These are phyloP conservation scores for Kodamaea kakaduensis DNA, from an alignment of 805 yeast species.

Conservation along the genomic window DNA sequence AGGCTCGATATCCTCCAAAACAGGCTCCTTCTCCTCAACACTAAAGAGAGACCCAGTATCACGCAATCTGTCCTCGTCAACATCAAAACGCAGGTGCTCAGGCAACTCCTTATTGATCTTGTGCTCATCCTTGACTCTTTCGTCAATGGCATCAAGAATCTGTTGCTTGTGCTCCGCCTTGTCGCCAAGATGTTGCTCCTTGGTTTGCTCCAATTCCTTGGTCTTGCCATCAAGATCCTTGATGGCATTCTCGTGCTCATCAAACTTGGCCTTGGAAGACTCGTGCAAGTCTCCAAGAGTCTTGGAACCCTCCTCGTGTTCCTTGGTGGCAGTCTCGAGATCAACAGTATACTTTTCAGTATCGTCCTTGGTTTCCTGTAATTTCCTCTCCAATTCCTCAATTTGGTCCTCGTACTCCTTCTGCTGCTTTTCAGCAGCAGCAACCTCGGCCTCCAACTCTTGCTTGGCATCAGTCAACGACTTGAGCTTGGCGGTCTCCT, in stretches of 20 bases:
- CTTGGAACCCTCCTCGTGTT: slow-evolving; percentile 38
- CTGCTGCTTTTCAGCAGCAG: slow-evolving; percentile 42
- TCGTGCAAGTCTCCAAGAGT: slow-evolving; percentile 35
- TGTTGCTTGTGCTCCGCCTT: slow-evolving; percentile 35
- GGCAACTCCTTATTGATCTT: slow-evolving; percentile 49
- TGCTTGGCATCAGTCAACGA: slow-evolving; percentile 49
- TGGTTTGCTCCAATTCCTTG: slow-evolving; percentile 39
- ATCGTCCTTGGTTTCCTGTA: slow-evolving; percentile 39
- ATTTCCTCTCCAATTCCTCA: slow-evolving; percentile 41
- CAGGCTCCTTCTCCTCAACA: slow-evolving; percentile 21
- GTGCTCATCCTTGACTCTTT: slow-evolving; percentile 43
- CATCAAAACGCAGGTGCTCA: slow-evolving; percentile 42
- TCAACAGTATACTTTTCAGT: slow-evolving; percentile 31
- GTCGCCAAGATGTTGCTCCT: slow-evolving; percentile 29
- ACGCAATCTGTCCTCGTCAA: slow-evolving; percentile 32
- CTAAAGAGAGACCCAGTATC: slow-evolving; percentile 40
- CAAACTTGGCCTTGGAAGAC: slow-evolving; percentile 22
- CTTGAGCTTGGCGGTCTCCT: slow-evolving; percentile 46
- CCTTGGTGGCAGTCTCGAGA: slow-evolving; percentile 28
- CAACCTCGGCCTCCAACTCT: slow-evolving; percentile 42
- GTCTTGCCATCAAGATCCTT: slow-evolving; percentile 41
- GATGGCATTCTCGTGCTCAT: slow-evolving; percentile 24
- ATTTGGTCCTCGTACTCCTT: slow-evolving; percentile 42
- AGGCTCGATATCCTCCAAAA: slow-evolving; percentile 12
- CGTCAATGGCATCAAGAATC: slow-evolving; percentile 27